Percentiles rank a stretch among this genome's conserved stretches.
These are phyloP conservation scores for Amanita fuliginea DNA, from an alignment of 768 basidiomycete genomes.

Conservation along the genomic window DNA sequence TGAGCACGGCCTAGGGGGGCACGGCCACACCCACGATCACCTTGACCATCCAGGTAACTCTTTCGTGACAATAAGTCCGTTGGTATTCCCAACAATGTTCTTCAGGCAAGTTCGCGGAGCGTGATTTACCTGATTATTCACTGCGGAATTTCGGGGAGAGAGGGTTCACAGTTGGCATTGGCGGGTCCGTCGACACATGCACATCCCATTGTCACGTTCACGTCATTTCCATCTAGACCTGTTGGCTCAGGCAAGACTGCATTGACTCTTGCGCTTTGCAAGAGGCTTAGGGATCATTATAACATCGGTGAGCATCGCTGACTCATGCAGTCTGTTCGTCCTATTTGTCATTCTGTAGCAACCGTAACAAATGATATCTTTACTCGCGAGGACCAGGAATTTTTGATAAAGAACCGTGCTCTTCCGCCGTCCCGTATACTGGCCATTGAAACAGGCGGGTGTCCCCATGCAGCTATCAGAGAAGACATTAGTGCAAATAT, in stretches of 20 bases:
- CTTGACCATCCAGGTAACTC: constrained; percentile 74
- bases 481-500: constrained; percentile 98
- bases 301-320: constrained; percentile 66
- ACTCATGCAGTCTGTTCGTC: background rate
- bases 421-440: constrained; percentile 78
- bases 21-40: constrained; percentile 93
- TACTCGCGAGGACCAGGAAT: constrained; percentile 96
- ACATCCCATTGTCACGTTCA: background rate
- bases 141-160: constrained; percentile 80
- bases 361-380: constrained; percentile 99
- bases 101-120: constrained; percentile 81
- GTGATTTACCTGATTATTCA: constrained; percentile 86
- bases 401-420: constrained; percentile 87
- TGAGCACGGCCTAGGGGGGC: constrained; percentile 55
- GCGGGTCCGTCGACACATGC: constrained; percentile 51
- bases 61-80: background rate
- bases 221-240: constrained; percentile 43
- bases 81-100: background rate
- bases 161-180: constrained; percentile 96
- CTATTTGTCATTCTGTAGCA: constrained; percentile 30
- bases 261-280: constrained; percentile 82
- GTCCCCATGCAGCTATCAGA: constrained; percentile 95
- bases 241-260: constrained; percentile 99
- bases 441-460: constrained; percentile 97
- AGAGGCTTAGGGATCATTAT: constrained; percentile 65